Percentiles rank a stretch among this genome's conserved stretches.
phyloP scores from a whole-genome alignment of 805 yeast species.

The Danielia reshetovae region DNA sequence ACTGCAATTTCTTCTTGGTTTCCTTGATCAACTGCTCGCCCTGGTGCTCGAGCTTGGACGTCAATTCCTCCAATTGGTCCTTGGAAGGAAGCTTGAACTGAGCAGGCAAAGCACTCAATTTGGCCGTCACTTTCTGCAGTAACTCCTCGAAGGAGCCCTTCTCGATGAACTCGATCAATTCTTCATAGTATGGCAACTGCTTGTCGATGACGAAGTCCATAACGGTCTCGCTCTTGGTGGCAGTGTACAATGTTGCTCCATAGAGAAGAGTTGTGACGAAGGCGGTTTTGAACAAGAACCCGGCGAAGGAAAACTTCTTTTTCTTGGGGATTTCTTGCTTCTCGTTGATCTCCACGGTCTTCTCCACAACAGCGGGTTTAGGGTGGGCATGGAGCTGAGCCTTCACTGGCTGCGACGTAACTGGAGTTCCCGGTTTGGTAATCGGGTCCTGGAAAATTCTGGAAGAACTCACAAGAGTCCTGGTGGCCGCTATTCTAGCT shows the following conservation, averaged over 20 bases:
- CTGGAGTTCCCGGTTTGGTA: constrained; percentile 12
- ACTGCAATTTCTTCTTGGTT: constrained; percentile 30
- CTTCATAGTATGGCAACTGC: constrained; percentile 41
- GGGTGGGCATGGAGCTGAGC: constrained; percentile 6
- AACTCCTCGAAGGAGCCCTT: constrained; percentile 32
- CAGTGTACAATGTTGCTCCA: constrained; percentile 37
- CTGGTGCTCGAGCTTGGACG: constrained; percentile 28
- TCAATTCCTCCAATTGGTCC: constrained; percentile 28
- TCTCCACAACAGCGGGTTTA: constrained; percentile 14
- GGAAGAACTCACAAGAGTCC: constrained; percentile 10
- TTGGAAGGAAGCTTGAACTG: constrained; percentile 28
- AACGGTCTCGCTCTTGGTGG: constrained; percentile 41
- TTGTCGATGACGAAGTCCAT: constrained; percentile 43
- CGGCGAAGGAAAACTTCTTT: constrained; percentile 29
- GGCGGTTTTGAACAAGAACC: constrained; percentile 28
- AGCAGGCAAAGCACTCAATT: constrained; percentile 15
- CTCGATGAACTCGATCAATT: constrained; percentile 35
- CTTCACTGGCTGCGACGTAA: constrained; percentile 15
- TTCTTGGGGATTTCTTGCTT: constrained; percentile 12
- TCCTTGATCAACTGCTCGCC: constrained; percentile 34
- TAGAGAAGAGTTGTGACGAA: constrained; percentile 27
- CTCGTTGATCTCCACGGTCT: constrained; percentile 15
- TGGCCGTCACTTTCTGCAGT: constrained; percentile 15
- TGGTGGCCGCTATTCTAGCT: constrained; percentile 3
- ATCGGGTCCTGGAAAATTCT: constrained; percentile 10